Percentiles rank a stretch among this genome's conserved stretches.
Evolutionary conservation across 192 early-diverging fungal genomes (phyloP).

Genomic region (Piromyces finnis): DNA sequence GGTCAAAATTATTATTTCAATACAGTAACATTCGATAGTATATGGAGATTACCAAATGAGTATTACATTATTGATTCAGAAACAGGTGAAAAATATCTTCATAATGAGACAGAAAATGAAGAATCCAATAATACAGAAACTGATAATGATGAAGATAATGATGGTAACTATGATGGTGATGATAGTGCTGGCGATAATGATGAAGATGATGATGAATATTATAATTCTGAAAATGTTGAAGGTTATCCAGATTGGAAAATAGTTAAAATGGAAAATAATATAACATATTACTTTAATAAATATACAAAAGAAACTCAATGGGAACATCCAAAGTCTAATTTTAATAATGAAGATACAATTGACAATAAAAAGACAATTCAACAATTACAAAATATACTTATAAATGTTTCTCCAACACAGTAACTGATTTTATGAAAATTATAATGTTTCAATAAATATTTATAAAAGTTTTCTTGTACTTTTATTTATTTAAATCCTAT

Average conservation of each 20-base stretch:
- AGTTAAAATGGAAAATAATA: not conserved
- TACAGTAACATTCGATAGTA: not conserved
- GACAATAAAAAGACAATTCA: not conserved
- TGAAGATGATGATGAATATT: not conserved
- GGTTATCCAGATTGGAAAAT: not conserved
- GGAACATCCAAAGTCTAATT: not conserved
- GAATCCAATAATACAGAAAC: not conserved
- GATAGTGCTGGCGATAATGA: no score
- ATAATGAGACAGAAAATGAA: not conserved
- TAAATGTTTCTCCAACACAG: not conserved
- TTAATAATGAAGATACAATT: not conserved
- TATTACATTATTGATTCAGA: not conserved
- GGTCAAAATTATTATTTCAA: not conserved
- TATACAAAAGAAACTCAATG: not conserved
- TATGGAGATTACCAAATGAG: not conserved
- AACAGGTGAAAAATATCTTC: not conserved
- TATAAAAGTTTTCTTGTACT: no score
- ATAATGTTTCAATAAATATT: no score
- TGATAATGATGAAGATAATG: not conserved
- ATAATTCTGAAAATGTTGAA: not conserved
- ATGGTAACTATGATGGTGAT: no score
- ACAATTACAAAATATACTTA: not conserved
- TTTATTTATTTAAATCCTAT: no score
- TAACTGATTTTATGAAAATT: no score
- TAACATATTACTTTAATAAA: not conserved